Percentiles rank a stretch among this genome's conserved stretches.
Evolutionary conservation across 257 asterid genomes (phyloP).

Genomic region (Primulina huaijiensis): DNA sequence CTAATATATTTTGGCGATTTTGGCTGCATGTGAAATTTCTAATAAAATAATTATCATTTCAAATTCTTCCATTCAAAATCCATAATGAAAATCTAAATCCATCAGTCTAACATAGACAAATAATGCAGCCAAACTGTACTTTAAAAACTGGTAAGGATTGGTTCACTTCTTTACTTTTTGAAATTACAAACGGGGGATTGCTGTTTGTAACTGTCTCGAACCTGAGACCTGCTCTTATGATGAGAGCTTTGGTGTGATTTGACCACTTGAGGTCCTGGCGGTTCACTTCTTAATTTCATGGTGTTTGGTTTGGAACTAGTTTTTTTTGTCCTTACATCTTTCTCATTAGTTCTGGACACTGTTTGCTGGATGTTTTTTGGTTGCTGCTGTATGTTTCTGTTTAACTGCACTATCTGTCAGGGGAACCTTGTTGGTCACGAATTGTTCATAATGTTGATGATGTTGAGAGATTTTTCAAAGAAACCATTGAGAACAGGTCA

Average conservation of each 20-base stretch:
- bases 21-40: no score
- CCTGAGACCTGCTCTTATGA: not conserved
- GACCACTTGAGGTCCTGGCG: not conserved
- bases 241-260: not conserved
- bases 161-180: not conserved
- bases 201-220: not conserved
- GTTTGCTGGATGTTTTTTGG: conserved; percentile 10
- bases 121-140: not conserved
- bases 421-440: conserved; percentile 82
- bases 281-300: not conserved
- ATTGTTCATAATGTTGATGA: conserved; percentile 66
- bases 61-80: no score
- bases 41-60: no score
- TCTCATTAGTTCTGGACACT: conserved; percentile 5
- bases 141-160: not conserved
- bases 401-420: conserved; percentile 35
- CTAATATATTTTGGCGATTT: no score
- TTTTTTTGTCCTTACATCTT: conserved; percentile 10
- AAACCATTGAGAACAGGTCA: conserved; percentile 82
- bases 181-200: not conserved
- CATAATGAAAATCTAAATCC: not conserved
- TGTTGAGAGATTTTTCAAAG: conserved; percentile 76
- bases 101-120: not conserved
- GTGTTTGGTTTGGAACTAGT: conserved; percentile 8
- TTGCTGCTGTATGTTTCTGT: conserved; percentile 14